Evolutionary conservation across 2,329 filamentous ascomycete species (phyloP).

Genomic region (Microdochium paspali): DNA sequence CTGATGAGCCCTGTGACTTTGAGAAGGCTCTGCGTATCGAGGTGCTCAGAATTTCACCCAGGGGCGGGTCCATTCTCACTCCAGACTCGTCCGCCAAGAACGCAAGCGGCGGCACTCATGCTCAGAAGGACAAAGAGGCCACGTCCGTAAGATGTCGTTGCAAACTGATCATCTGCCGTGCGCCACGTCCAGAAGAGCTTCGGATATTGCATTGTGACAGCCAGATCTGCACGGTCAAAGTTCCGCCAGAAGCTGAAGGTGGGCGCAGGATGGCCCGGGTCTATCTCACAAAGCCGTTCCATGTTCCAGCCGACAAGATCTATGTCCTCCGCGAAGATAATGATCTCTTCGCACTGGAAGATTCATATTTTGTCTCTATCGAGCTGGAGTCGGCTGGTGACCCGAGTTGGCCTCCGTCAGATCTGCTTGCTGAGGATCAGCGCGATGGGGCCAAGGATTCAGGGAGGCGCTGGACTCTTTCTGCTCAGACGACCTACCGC

Average conservation of each 20-base stretch:
- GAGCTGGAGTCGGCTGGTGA: conserved; percentile 43
- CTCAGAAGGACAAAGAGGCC: conserved; percentile 15
- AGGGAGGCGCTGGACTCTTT: conserved; percentile 14
- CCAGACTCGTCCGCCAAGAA: conserved; percentile 21
- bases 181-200: conserved; percentile 14
- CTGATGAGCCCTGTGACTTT: conserved; percentile 14
- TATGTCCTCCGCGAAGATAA: conserved; percentile 37
- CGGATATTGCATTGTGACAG: conserved; percentile 42
- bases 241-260: conserved; percentile 37
- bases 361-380: conserved; percentile 38
- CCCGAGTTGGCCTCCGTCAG: conserved; percentile 42
- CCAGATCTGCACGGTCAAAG: conserved; percentile 41
- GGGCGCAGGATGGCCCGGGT: conserved; percentile 37
- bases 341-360: conserved; percentile 34
- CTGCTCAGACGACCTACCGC: conserved; percentile 15
- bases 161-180: conserved; percentile 29
- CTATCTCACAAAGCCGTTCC: conserved; percentile 38
- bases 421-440: conserved; percentile 21
- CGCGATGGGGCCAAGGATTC: conserved; percentile 12
- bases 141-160: conserved; percentile 28
- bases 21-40: conserved; percentile 40
- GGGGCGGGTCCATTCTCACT: conserved; percentile 30
- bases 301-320: conserved; percentile 41
- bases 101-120: conserved; percentile 19
- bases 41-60: conserved; percentile 41